phyloP scores from a whole-genome alignment of 75 land plant species.

The Pinus taeda region DNA sequence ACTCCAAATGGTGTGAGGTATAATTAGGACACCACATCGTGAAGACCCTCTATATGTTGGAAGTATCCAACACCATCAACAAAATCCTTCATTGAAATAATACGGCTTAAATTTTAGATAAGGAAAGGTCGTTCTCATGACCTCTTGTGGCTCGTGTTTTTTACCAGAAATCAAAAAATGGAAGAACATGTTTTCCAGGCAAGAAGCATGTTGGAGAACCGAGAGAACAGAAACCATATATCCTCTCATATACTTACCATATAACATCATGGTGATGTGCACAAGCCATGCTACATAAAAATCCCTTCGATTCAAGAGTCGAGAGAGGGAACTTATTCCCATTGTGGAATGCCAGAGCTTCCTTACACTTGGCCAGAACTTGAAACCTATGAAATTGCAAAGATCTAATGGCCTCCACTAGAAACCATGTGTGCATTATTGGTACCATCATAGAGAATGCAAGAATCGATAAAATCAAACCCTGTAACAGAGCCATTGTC shows the following conservation, averaged over 20 bases:
- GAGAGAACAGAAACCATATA: constrained; percentile 64
- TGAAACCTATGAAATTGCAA: constrained; percentile 16
- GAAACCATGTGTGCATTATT: constrained; percentile 61
- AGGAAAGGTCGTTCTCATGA: constrained; percentile 38
- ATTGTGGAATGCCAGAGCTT: not conserved
- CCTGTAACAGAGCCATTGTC: constrained; percentile 19
- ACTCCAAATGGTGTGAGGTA: too few species aligned
- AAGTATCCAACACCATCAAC: too few species aligned
- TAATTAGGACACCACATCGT: too few species aligned
- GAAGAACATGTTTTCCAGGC: constrained; percentile 50
- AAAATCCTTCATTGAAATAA: constrained; percentile 29
- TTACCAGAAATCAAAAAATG: constrained; percentile 44
- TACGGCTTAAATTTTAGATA: constrained; percentile 41
- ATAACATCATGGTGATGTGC: constrained; percentile 82
- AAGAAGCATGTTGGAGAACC: constrained; percentile 37
- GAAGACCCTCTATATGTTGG: too few species aligned
- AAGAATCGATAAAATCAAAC: constrained; percentile 48
- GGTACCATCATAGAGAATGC: constrained; percentile 51
- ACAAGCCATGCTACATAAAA: constrained; percentile 21
- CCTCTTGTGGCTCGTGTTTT: constrained; percentile 18
- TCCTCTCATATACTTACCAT: constrained; percentile 44
- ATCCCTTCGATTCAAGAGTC: not conserved
- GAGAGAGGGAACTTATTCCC: not conserved
- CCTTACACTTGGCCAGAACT: not conserved
- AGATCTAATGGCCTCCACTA: constrained; percentile 75